Percentiles rank a stretch among this genome's conserved stretches.
Evolutionary conservation across 345 rosid species (phyloP).

Genomic region (Angophora floribunda): DNA sequence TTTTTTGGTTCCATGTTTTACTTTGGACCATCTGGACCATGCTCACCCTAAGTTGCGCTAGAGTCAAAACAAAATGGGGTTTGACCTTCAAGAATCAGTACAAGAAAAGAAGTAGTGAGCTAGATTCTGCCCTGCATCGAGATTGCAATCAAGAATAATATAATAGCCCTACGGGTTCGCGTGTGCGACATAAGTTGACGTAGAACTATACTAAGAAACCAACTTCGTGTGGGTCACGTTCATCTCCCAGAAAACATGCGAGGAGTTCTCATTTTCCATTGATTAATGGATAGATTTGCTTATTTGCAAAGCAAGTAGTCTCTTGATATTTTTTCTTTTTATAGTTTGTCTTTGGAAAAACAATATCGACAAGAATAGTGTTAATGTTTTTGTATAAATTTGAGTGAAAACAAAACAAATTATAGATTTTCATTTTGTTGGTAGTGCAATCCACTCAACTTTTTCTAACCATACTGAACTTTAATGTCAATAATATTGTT

Average conservation of each 20-base stretch:
- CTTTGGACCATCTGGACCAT: too few relatives aligned
- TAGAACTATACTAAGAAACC: not conserved
- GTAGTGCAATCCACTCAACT: not conserved
- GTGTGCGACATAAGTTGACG: not conserved
- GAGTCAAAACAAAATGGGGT: not conserved
- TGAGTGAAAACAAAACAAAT: not conserved
- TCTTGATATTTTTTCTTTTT: rapidly evolving
- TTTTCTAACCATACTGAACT: not conserved
- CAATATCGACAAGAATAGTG: not conserved
- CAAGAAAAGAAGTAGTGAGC: not conserved
- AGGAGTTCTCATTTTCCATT: not conserved
- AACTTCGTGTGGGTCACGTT: not conserved
- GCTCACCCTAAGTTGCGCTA: not conserved
- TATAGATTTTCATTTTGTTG: not conserved
- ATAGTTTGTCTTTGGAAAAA: not conserved
- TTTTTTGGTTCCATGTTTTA: too few relatives aligned
- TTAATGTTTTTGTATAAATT: not conserved
- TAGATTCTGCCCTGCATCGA: not conserved
- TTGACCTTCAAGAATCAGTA: not conserved
- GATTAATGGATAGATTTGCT: not conserved
- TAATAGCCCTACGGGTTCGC: not conserved
- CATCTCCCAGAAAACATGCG: not conserved
- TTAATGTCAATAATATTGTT: not conserved
- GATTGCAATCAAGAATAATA: not conserved
- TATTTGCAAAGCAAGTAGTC: not conserved